Percentiles rank a stretch among this genome's conserved stretches.
Evolutionary conservation across 371 early-diverging fungal genomes (phyloP).

Genomic region (Apophysomyces trapeziformis): DNA sequence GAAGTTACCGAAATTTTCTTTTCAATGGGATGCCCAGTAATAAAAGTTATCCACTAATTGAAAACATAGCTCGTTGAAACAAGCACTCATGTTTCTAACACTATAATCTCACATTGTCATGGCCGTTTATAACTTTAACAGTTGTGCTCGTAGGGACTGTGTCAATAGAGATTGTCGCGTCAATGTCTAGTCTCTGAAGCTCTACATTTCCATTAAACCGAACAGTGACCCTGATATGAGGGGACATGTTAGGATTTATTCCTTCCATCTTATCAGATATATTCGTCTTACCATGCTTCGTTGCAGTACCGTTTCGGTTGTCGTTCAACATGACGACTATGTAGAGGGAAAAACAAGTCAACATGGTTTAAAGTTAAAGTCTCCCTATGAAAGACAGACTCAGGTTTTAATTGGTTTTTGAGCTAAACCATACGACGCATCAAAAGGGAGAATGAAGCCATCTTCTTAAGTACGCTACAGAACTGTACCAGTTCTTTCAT

Average conservation of each 20-base stretch:
- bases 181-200: conserved; percentile 79
- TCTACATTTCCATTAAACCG: conserved; percentile 72
- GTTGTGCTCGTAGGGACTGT: conserved; percentile 68
- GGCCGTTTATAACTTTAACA: conserved; percentile 43
- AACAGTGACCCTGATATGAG: conserved; percentile 57
- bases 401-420: conserved; percentile 65
- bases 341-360: conserved; percentile 9
- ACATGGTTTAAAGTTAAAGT: neutral
- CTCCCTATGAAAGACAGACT: conserved; percentile 34
- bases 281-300: conserved; percentile 67
- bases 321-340: conserved; percentile 39
- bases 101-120: conserved; percentile 9
- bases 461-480: no score
- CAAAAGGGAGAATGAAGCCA: conserved; percentile 40
- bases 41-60: conserved; percentile 67
- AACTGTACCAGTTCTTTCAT: no score
- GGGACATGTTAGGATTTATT: neutral
- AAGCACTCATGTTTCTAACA: neutral
- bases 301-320: conserved; percentile 35
- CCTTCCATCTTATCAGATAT: no score
- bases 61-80: neutral
- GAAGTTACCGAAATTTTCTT: conserved; percentile 66
- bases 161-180: conserved; percentile 80
- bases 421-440: conserved; percentile 81
- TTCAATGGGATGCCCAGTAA: conserved; percentile 59